These are phyloP conservation scores for Jatropha curcas DNA, from an alignment of 345 rosid genomes.

Conservation along the genomic window DNA sequence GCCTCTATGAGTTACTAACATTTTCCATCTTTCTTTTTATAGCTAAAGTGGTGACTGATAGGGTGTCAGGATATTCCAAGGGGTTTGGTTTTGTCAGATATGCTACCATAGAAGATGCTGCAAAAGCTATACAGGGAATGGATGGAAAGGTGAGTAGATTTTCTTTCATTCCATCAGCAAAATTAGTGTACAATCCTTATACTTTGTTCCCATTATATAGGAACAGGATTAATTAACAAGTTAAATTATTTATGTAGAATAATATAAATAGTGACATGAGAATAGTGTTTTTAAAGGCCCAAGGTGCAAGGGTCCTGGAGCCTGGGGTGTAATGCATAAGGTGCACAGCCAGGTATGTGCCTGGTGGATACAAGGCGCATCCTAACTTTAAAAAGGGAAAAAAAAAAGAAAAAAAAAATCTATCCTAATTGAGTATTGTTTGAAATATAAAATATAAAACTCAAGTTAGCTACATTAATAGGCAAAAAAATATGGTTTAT, in stretches of 20 bases:
- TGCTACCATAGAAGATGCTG: constrained; percentile 74
- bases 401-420: too few relatives aligned
- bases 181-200: not conserved
- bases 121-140: constrained; percentile 81
- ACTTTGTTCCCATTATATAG: not conserved
- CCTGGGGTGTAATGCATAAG: not conserved
- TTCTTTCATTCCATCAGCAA: not conserved
- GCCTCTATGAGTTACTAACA: constrained; percentile 8
- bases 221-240: not conserved
- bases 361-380: too few relatives aligned
- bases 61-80: constrained; percentile 79
- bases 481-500: too few relatives aligned
- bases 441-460: too few relatives aligned
- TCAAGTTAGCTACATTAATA: too few relatives aligned
- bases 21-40: constrained; percentile 15
- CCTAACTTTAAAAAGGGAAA: too few relatives aligned
- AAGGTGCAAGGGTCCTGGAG: too few relatives aligned
- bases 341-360: not conserved
- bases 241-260: not conserved
- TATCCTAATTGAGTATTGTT: too few relatives aligned
- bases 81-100: constrained; percentile 94
- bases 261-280: not conserved
- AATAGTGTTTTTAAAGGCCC: too few relatives aligned
- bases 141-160: constrained; percentile 71
- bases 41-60: constrained; percentile 84